Base-by-base conservation (phyloP, 177 flowering plant species). In the Vitis hybrid region DNA sequence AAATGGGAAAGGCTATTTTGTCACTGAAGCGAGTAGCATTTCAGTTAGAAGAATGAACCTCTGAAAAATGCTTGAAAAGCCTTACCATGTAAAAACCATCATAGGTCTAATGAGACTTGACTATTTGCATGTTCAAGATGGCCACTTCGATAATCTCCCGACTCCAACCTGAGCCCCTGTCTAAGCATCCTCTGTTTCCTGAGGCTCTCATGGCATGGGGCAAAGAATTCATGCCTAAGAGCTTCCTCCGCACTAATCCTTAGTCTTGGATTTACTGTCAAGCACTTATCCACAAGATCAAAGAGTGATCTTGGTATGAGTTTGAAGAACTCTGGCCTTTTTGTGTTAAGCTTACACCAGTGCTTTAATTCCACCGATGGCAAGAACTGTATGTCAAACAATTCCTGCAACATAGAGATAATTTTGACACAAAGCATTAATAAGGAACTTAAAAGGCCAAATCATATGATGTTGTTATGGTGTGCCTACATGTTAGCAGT, bases 211-310 rank as follows among this genome's bases (percentile, higher is more conserved):
- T 80, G 89, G 77, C 95, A 88, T 39, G 86, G 80, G 34, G 80
- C 68, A 56, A 95, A 93, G 77, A 95, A 95, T n/a, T 87, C 91
- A 13, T 91, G 99, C 67, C 72, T 74, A 2, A 95, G 86, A 74
- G 96, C 99, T 77, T 93, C 93, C 59, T 93, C 97, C 49, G 98
- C 91, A 66, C 83, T 86, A 52, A 93, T 88, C 73, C 99, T 87
- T 51, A 62, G 52, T 72, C 98, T 87, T 26, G 99, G 98, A 69
- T 95, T 95, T 74, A 90, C 94, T 0, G 87, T 85, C 78, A 95
- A 82, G 75, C 99, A 93, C 82, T 87, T 95, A 66, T 95, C 94
- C 22, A 95, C 70, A 10, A 95, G 88, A 79, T 95, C 96, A 73
- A 84, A 85, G 5, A 95, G 88, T 16, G 93, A 87, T 12, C 61